Evolutionary conservation across 371 early-diverging fungal species (phyloP), one percentile per base, ranked within the genome.

Genomic region (Cladochytrium tenue): DNA sequence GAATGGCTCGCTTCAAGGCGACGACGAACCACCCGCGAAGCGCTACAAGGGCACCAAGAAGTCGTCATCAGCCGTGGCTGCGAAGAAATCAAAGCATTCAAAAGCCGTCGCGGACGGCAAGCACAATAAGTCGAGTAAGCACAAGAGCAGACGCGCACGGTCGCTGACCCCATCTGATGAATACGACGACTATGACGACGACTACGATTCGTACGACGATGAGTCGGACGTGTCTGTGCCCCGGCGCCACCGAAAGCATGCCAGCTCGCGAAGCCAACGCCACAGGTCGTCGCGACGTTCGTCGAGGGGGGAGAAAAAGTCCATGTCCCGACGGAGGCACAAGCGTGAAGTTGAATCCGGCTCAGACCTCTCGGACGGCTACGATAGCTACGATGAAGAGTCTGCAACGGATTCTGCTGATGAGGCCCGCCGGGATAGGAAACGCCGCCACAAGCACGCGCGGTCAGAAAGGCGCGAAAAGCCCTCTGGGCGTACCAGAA

Each of bases 201-300:
- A 55, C 26, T 55, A 13, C 26, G 55, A 55, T 26, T 55, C 55
- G 26, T 10, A 55, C 7, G 55, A 55, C 20, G 15, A 13, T 10
- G 55, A 55, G 10, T 7, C 7, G 15, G 55, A 55, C 26, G 55
- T 15, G 13, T 55, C 20, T n/a, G 10, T 7, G 43, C 43, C 7
- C 43, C 7, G 55, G 26, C 26, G 10, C 55, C 7, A 26, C 10
- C 20, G 55, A 55, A n/a, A n/a, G n/a, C n/a, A n/a, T 55, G 10
- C 55, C 7, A 7, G 26, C 30, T 10, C 26, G 13, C 26, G 15
- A 25, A 26, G 7, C 55, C 13, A 7, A 7, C 20, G 55, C 55
- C 55, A 55, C 26, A 10, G 55, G 26, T 13, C 7, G 55, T 55
- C 55, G 55, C 55, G 55, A 55, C 55, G 55, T 7, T 55, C 55